Evolutionary conservation across 805 yeast genomes (phyloP).

Genomic region (Millerago galiae): DNA sequence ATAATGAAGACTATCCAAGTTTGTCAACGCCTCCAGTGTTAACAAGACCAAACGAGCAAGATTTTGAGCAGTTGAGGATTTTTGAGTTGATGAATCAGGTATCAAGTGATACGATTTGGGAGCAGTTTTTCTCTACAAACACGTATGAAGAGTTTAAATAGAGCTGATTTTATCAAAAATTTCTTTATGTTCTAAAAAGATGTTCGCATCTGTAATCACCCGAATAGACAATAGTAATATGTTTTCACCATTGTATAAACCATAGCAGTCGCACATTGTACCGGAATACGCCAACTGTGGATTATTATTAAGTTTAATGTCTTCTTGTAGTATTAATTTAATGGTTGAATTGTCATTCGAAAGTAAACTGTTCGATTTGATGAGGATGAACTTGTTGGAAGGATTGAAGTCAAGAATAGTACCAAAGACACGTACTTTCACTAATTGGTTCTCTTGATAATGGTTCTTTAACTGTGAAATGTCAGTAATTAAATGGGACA

Average conservation of each 20-base stretch:
- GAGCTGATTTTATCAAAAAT: background rate
- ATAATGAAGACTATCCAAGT: constrained; percentile 14
- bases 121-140: constrained; percentile 40
- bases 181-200: background rate
- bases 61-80: constrained; percentile 45
- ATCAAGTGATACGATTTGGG: constrained; percentile 59
- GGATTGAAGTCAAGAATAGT: constrained; percentile 17
- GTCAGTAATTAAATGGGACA: background rate
- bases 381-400: constrained; percentile 6
- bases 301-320: constrained; percentile 4
- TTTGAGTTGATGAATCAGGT: constrained; percentile 58
- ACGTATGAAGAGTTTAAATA: background rate
- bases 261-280: constrained; percentile 14
- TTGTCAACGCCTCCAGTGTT: constrained; percentile 19
- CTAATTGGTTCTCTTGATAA: constrained; percentile 8
- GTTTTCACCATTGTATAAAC: constrained; percentile 13
- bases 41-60: constrained; percentile 8
- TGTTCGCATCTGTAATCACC: constrained; percentile 4
- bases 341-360: constrained; percentile 5
- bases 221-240: constrained; percentile 7
- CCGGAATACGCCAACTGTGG: constrained; percentile 17
- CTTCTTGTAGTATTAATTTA: constrained; percentile 12
- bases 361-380: constrained; percentile 13
- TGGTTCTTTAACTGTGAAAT: background rate
- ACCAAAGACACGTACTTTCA: constrained; percentile 19